phyloP scores from a whole-genome alignment of 164 flowering plant genomes.

The Cinnamomum micranthum region DNA sequence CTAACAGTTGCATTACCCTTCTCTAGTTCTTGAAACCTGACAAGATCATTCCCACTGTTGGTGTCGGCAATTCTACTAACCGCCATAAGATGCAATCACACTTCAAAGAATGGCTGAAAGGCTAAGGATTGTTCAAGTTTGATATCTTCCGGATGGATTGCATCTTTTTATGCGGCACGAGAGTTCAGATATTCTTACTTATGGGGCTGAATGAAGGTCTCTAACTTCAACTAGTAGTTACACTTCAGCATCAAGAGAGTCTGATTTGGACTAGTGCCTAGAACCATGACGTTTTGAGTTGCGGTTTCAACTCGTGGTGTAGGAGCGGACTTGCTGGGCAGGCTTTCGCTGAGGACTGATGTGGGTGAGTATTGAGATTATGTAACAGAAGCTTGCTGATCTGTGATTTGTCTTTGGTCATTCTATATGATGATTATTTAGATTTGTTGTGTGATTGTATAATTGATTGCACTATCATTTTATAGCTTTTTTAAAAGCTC shows the following conservation, averaged over 20 bases:
- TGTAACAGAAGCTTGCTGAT: background rate
- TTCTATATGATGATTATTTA: background rate
- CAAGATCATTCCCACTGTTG: constrained; percentile 73
- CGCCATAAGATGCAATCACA: constrained; percentile 67
- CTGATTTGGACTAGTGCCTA: too few relatives aligned
- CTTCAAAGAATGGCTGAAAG: constrained; percentile 53
- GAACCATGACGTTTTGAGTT: too few relatives aligned
- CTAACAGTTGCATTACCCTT: background rate
- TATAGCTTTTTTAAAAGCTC: too few relatives aligned
- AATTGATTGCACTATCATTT: background rate
- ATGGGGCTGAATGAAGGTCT: background rate
- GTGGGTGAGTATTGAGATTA: background rate
- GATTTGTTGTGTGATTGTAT: background rate
- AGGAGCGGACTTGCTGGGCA: background rate
- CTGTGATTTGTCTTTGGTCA: background rate
- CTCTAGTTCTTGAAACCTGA: constrained; percentile 67
- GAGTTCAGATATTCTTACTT: background rate
- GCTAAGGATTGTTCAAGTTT: constrained; percentile 1
- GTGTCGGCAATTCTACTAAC: constrained; percentile 48
- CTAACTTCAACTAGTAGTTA: background rate
- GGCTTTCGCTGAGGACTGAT: background rate
- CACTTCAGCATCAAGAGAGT: too few relatives aligned
- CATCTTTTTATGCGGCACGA: background rate
- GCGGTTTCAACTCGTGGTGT: background rate
- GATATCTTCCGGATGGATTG: background rate